Conservation (phyloP, 2,329 filamentous ascomycete genomes). For the Xenosphaeropsis pyriputrescens region DNA sequence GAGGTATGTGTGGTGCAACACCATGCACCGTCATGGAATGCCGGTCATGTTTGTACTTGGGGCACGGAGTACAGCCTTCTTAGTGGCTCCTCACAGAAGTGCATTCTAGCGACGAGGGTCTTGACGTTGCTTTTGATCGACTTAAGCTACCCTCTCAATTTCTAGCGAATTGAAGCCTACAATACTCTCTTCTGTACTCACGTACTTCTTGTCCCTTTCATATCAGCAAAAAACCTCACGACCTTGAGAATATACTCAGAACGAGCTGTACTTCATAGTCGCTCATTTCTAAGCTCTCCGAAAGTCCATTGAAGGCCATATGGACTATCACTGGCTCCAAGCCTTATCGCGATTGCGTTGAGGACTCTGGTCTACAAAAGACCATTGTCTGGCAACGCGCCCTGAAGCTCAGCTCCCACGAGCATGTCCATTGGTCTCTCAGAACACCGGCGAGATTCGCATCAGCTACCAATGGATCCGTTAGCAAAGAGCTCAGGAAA, state of each 20-base stretch:
- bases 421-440: slow-evolving; percentile 20
- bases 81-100: no score
- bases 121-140: not conserved
- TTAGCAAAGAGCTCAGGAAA: slow-evolving; percentile 8
- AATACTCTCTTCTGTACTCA: not conserved
- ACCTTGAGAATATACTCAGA: not conserved
- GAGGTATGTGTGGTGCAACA: no score
- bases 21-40: no score
- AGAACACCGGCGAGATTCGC: slow-evolving; percentile 11
- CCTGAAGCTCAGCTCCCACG: slow-evolving; percentile 22
- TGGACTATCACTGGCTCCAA: slow-evolving; percentile 36
- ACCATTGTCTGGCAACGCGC: slow-evolving; percentile 27
- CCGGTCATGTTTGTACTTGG: no score
- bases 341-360: slow-evolving; percentile 44
- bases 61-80: no score
- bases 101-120: no score
- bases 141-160: not conserved
- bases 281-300: not conserved
- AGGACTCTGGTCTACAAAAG: slow-evolving; percentile 39
- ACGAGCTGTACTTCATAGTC: not conserved
- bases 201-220: not conserved
- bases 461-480: slow-evolving; percentile 12
- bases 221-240: not conserved
- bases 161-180: not conserved
- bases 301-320: slow-evolving; percentile 22